Percentiles rank a stretch among this genome's conserved stretches.
Conservation (phyloP, 2,329 filamentous ascomycete species). For the Cladobotryum protrusum region DNA sequence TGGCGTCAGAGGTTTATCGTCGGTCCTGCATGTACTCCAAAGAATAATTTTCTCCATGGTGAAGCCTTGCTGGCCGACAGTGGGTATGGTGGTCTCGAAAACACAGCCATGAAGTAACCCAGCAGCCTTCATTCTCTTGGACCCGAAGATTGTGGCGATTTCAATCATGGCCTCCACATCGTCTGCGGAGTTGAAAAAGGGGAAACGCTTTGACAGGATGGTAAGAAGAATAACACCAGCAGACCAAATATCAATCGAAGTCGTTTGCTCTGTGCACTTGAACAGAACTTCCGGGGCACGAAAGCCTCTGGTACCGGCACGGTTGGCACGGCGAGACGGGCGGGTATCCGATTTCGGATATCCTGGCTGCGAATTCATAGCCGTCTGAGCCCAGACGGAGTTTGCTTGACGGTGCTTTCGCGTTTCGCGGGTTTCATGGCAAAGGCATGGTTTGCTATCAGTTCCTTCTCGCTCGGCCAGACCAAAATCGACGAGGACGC, state of each 20-base stretch:
- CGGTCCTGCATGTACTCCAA: conserved; percentile 81
- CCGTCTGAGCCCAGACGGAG: conserved; percentile 51
- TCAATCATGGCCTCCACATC: conserved; percentile 97
- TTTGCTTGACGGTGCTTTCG: conserved; percentile 54
- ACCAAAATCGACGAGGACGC: conserved; percentile 98
- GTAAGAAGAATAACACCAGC: conserved; percentile 96
- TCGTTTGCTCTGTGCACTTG: conserved; percentile 93
- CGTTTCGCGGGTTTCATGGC: conserved; percentile 57
- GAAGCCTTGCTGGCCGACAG: conserved; percentile 78
- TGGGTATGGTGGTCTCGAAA: conserved; percentile 89
- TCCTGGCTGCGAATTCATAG: conserved; percentile 49
- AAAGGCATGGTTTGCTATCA: conserved; percentile 76
- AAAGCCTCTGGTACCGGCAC: conserved; percentile 91
- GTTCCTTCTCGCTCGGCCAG: conserved; percentile 78
- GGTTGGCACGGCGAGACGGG: conserved; percentile 82
- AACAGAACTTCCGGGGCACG: conserved; percentile 93
- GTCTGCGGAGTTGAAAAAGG: conserved; percentile 98
- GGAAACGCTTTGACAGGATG: conserved; percentile 83
- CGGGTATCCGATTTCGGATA: conserved; percentile 89
- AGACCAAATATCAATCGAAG: conserved; percentile 94
- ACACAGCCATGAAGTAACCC: conserved; percentile 83
- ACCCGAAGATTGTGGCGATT: conserved; percentile 90
- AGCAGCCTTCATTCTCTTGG: conserved; percentile 73
- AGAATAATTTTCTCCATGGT: conserved; percentile 88
- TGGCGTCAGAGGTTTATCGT: conserved; percentile 48